These are phyloP conservation scores for Colletotrichum aenigma DNA, from an alignment of 2,329 filamentous ascomycete species.

Conservation along the genomic window DNA sequence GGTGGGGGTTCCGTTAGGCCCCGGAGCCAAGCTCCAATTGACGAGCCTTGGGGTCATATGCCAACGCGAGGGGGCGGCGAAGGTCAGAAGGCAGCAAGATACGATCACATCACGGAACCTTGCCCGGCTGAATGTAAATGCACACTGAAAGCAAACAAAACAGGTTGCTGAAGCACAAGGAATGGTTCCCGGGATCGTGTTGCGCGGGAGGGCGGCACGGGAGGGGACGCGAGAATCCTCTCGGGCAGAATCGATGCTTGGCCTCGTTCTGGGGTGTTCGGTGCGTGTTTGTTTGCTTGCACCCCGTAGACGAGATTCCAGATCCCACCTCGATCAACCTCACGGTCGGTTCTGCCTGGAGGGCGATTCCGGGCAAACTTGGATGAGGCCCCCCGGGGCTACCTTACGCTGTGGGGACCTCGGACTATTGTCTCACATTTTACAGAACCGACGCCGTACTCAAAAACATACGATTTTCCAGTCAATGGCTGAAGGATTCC, in stretches of 20 bases:
- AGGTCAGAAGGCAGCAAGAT: neutral
- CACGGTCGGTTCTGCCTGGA: neutral
- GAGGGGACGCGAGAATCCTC: neutral
- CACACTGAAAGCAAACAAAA: neutral
- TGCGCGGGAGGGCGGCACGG: neutral
- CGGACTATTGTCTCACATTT: neutral
- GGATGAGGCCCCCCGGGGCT: neutral
- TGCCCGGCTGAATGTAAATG: neutral
- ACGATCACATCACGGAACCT: neutral
- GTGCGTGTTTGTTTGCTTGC: neutral
- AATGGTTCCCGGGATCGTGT: neutral
- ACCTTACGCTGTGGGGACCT: neutral
- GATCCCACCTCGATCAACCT: neutral
- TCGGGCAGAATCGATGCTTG: conserved; percentile 5
- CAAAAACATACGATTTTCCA: neutral
- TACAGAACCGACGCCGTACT: neutral
- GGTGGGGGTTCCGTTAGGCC: neutral
- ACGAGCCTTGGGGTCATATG: neutral
- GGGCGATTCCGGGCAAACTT: neutral
- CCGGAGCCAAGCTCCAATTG: neutral
- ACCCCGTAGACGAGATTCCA: neutral
- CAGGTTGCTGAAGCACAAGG: neutral
- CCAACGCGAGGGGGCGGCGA: neutral
- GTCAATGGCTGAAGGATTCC: neutral
- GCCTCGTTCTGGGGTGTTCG: neutral